These are phyloP conservation scores for Ogataea kodamae DNA, from an alignment of 805 yeast genomes.

Conservation along the genomic window DNA sequence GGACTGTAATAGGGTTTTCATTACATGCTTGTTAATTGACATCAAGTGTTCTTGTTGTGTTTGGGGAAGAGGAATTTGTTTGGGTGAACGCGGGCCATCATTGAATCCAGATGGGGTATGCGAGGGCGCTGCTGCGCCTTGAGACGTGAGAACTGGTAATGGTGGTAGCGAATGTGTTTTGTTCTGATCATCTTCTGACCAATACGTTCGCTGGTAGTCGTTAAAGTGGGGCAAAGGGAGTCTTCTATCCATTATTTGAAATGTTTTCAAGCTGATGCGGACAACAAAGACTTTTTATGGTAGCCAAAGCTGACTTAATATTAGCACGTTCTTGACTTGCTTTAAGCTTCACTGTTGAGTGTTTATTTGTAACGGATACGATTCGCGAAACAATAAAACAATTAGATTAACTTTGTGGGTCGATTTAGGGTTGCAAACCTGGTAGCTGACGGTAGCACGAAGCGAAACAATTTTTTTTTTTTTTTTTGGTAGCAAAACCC, in stretches of 20 bases:
- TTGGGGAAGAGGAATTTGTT: slow-evolving; percentile 16
- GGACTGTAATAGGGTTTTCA: slow-evolving; percentile 14
- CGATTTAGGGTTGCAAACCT: slow-evolving; percentile 5
- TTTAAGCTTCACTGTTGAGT: too few species aligned
- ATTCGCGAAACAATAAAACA: too few species aligned
- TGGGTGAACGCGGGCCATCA: slow-evolving; percentile 6
- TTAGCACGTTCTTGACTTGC: too few species aligned
- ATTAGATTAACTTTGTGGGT: too few species aligned
- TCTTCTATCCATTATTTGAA: slow-evolving; percentile 7
- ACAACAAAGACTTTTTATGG: slow-evolving; percentile 6
- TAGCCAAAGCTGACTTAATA: too few species aligned
- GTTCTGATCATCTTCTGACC: slow-evolving; percentile 4
- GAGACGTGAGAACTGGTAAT: slow-evolving; percentile 2
- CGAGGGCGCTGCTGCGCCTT: slow-evolving; percentile 4
- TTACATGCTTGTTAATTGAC: slow-evolving; percentile 18
- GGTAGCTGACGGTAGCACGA: slow-evolving; percentile 16
- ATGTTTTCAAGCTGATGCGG: not conserved
- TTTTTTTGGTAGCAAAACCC: slow-evolving; percentile 13
- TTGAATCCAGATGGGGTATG: slow-evolving; percentile 2
- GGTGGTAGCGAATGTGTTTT: slow-evolving; percentile 1
- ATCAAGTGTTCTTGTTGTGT: slow-evolving; percentile 16
- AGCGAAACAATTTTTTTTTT: slow-evolving; percentile 7
- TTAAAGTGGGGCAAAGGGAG: slow-evolving; percentile 5
- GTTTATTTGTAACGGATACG: too few species aligned
- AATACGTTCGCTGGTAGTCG: slow-evolving; percentile 5